phyloP scores from a whole-genome alignment of 2,329 filamentous ascomycete species.

The Trichoderma atrobrunneum region DNA sequence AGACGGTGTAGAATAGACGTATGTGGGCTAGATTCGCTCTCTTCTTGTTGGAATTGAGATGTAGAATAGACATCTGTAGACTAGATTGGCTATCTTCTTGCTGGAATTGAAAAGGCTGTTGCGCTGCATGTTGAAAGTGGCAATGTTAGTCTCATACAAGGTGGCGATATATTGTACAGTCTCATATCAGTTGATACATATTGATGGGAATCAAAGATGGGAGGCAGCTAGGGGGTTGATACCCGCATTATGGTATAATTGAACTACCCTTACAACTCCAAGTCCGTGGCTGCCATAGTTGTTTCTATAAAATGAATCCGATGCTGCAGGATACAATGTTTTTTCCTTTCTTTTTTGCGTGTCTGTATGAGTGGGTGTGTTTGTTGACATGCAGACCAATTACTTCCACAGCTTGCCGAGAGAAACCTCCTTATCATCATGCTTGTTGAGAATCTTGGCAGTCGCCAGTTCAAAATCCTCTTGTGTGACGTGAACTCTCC shows the following conservation, averaged over 20 bases:
- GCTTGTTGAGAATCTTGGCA: constrained; percentile 99
- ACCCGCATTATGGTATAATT: constrained; percentile 33
- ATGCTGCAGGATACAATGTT: not conserved
- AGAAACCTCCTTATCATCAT: constrained; percentile 95
- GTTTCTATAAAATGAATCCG: constrained; percentile 26
- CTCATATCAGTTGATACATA: not conserved
- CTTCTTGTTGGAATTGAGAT: not conserved
- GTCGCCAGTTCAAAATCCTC: constrained; percentile 98
- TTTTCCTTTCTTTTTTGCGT: not conserved
- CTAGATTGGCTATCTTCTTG: not conserved
- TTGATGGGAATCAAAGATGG: not conserved
- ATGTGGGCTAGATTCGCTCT: not conserved
- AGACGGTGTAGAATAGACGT: not conserved
- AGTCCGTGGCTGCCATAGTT: constrained; percentile 28
- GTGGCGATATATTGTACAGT: not conserved
- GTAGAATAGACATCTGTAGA: not conserved
- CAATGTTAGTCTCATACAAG: not conserved
- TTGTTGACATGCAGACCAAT: constrained; percentile 9
- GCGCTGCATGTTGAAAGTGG: not conserved
- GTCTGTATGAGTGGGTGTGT: not conserved
- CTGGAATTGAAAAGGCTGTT: no score
- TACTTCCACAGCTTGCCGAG: constrained; percentile 74
- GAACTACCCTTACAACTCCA: constrained; percentile 36
- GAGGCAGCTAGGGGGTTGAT: constrained; percentile 4
- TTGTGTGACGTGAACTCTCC: constrained; percentile 96